Evolutionary conservation across 495 filamentous ascomycete genomes (phyloP).

Genomic region (Lophium mytilinum): DNA sequence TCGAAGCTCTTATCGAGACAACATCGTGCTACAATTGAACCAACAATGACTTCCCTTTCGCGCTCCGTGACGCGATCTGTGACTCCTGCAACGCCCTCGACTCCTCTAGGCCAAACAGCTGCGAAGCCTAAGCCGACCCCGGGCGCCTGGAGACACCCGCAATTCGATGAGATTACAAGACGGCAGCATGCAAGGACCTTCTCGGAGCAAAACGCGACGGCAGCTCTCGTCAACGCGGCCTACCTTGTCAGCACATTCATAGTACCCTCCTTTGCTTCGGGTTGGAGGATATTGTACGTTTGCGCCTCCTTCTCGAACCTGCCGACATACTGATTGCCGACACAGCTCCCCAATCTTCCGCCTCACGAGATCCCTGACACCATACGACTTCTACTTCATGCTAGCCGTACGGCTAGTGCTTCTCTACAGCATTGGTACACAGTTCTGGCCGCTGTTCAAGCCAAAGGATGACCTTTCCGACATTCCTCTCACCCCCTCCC

Average conservation of each 20-base stretch:
- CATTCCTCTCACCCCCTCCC: conserved; percentile 83
- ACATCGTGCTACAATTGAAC: background rate
- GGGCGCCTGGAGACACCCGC: conserved; percentile 22
- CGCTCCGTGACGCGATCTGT: background rate
- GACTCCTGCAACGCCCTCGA: conserved; percentile 12
- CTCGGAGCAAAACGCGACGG: conserved; percentile 17
- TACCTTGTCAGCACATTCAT: conserved; percentile 12
- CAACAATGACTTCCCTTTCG: background rate
- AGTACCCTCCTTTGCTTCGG: background rate
- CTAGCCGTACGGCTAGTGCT: background rate
- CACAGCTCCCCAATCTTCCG: conserved; percentile 10
- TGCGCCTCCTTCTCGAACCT: background rate
- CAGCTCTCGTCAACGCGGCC: conserved; percentile 9
- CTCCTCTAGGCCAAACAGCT: conserved; percentile 13
- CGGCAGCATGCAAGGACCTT: conserved; percentile 24
- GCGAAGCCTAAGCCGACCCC: conserved; percentile 9
- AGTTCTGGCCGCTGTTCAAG: conserved; percentile 60
- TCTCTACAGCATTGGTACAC: conserved; percentile 17
- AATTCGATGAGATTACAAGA: conserved; percentile 24
- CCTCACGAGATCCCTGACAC: background rate
- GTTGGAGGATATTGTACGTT: background rate
- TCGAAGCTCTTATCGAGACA: background rate
- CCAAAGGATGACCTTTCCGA: conserved; percentile 67
- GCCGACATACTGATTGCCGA: background rate
- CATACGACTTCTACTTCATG: background rate